Evolutionary conservation across 2,329 filamentous ascomycete species (phyloP).

Genomic region (Fusarium pilosicola): DNA sequence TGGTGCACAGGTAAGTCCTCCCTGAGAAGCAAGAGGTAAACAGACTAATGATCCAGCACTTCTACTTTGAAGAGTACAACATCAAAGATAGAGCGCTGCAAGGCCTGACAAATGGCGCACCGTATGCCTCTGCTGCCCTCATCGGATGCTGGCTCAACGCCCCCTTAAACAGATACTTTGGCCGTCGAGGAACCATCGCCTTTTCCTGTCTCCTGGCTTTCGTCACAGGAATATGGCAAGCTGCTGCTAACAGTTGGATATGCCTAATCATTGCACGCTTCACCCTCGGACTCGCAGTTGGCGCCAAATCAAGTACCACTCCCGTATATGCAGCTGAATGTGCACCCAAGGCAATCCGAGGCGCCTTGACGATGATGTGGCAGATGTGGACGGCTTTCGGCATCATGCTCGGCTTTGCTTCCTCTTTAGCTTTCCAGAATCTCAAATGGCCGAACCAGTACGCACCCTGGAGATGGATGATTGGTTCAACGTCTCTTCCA

Average conservation of each 20-base stretch:
- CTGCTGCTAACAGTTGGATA: slow-evolving; percentile 60
- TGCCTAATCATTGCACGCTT: slow-evolving; percentile 72
- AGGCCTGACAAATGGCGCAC: slow-evolving; percentile 64
- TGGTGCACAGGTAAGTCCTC: slow-evolving; percentile 55
- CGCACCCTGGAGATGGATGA: neutral
- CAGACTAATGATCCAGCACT: slow-evolving; percentile 43
- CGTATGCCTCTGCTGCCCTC: slow-evolving; percentile 62
- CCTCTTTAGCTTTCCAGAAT: slow-evolving; percentile 50
- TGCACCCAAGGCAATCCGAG: slow-evolving; percentile 62
- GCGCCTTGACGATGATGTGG: slow-evolving; percentile 65
- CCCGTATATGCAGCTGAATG: slow-evolving; percentile 66
- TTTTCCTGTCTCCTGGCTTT: slow-evolving; percentile 65
- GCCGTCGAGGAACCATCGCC: slow-evolving; percentile 71
- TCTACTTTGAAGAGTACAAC: slow-evolving; percentile 49
- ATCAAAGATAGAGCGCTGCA: slow-evolving; percentile 48
- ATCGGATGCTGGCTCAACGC: slow-evolving; percentile 53
- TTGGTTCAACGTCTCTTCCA: slow-evolving; percentile 55
- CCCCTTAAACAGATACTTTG: slow-evolving; percentile 66
- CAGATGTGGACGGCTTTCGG: slow-evolving; percentile 66
- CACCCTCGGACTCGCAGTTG: slow-evolving; percentile 74
- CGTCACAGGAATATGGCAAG: slow-evolving; percentile 57
- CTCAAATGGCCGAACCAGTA: slow-evolving; percentile 62
- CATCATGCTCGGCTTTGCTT: slow-evolving; percentile 73
- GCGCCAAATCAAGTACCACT: slow-evolving; percentile 61
- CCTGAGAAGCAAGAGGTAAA: neutral